Conservation (phyloP, 306 rosid genomes). For the Abrus precatorius region DNA sequence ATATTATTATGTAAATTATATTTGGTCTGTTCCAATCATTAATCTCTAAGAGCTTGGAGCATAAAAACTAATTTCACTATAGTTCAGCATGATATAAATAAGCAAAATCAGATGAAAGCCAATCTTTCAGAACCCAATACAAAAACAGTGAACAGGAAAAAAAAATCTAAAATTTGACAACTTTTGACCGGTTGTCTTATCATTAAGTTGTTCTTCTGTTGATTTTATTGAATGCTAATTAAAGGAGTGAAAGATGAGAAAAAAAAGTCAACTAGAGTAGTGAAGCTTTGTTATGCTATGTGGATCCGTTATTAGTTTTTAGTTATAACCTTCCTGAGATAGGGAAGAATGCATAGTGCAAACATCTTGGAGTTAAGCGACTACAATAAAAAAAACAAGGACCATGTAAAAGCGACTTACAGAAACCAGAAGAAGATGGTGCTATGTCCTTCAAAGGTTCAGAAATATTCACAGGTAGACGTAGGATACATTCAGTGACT, state of each 20-base stretch:
- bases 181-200: neutral
- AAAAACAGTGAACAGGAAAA: neutral
- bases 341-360: conserved; percentile 13
- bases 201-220: neutral
- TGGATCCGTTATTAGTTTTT: neutral
- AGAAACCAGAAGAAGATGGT: conserved; percentile 30
- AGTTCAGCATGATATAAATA: neutral
- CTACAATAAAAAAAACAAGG: neutral
- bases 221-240: neutral
- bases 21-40: neutral
- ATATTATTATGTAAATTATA: neutral
- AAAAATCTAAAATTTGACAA: neutral
- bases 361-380: conserved; percentile 1
- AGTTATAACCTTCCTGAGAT: conserved; percentile 14
- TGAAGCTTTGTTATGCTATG: conserved; percentile 19
- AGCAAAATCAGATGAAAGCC: neutral
- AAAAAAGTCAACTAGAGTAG: conserved; percentile 18
- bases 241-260: neutral
- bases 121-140: neutral
- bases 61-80: neutral
- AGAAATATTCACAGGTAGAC: neutral
- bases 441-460: conserved; percentile 8
- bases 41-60: neutral
- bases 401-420: conserved; percentile 37
- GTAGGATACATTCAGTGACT: neutral